A percentile compares a stretch with the other conserved stretches of the same genome.
Conservation (phyloP, 2,329 filamentous ascomycete species). For the Colletotrichum brevisporum region DNA sequence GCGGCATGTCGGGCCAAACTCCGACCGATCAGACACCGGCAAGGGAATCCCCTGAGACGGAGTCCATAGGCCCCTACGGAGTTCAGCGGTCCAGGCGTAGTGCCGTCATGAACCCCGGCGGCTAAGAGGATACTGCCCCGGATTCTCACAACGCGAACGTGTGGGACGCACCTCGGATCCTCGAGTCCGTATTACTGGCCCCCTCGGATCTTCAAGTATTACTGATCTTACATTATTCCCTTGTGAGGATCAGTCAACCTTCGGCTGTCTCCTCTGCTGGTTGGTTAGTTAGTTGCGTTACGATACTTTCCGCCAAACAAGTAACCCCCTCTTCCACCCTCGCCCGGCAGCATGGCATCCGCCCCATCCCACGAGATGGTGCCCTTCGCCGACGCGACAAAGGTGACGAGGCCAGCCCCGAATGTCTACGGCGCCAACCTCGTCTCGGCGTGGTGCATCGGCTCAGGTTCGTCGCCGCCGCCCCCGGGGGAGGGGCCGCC, state of each 20-base stretch:
- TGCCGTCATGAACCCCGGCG: not conserved
- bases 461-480: constrained; percentile 39
- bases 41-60: not conserved
- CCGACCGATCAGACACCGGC: not conserved
- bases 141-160: constrained; percentile 9
- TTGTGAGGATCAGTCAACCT: not conserved
- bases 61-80: not conserved
- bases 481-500: not conserved
- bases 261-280: not conserved
- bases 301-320: not conserved
- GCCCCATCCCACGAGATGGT: constrained; percentile 23
- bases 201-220: not conserved
- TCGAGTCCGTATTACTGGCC: not conserved
- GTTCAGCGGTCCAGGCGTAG: not conserved
- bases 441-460: constrained; percentile 44
- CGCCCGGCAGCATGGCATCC: constrained; percentile 5
- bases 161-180: not conserved
- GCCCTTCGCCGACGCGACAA: constrained; percentile 44
- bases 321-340: too few species aligned
- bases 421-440: constrained; percentile 45
- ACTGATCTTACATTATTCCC: not conserved
- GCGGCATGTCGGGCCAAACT: constrained; percentile 16
- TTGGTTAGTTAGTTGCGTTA: not conserved
- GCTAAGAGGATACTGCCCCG: constrained; percentile 4
- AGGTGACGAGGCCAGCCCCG: constrained; percentile 42